Conservation (phyloP, 306 rosid genomes). For the Prunus dulcis region DNA sequence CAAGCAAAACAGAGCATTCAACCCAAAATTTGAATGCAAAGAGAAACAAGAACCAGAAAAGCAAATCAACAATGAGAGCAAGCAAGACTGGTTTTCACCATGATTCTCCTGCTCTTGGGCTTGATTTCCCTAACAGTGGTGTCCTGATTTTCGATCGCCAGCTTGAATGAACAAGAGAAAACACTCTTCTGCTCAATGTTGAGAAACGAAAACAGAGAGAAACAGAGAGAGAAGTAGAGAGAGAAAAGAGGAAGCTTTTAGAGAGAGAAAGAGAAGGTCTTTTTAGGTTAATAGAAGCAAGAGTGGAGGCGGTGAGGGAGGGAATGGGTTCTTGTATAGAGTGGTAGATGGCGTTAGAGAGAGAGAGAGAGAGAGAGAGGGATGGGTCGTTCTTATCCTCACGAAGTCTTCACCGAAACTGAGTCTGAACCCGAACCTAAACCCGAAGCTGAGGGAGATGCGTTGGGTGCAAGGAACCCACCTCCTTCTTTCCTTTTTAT, state of each 20-base stretch:
- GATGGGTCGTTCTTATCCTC: conserved; percentile 82
- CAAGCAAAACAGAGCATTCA: conserved; percentile 13
- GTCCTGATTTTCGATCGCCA: conserved; percentile 93
- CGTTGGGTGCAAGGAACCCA: conserved; percentile 81
- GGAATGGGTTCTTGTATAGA: conserved; percentile 74
- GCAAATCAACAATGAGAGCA: not conserved
- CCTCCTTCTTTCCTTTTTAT: conserved; percentile 72
- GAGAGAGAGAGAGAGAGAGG: conserved; percentile 22
- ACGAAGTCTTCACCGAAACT: conserved; percentile 55
- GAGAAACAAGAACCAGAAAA: not conserved
- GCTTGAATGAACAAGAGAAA: conserved; percentile 24
- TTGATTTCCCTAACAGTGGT: conserved; percentile 78
- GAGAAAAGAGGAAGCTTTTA: not conserved
- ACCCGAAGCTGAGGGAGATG: conserved; percentile 32
- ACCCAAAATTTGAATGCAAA: conserved; percentile 7
- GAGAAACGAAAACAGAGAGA: not conserved
- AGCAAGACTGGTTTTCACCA: conserved; percentile 33
- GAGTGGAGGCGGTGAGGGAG: conserved; percentile 49
- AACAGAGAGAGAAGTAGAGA: not conserved
- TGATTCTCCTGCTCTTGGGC: conserved; percentile 89
- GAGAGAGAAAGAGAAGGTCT: not conserved
- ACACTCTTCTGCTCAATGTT: not conserved
- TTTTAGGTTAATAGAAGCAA: conserved; percentile 14
- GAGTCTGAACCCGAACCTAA: conserved; percentile 30
- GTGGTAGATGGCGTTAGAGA: conserved; percentile 60